Evolutionary conservation across 257 asterid genomes (phyloP), one percentile per base, ranked within the genome.

Genomic region (Oldenlandia corymbosa): DNA sequence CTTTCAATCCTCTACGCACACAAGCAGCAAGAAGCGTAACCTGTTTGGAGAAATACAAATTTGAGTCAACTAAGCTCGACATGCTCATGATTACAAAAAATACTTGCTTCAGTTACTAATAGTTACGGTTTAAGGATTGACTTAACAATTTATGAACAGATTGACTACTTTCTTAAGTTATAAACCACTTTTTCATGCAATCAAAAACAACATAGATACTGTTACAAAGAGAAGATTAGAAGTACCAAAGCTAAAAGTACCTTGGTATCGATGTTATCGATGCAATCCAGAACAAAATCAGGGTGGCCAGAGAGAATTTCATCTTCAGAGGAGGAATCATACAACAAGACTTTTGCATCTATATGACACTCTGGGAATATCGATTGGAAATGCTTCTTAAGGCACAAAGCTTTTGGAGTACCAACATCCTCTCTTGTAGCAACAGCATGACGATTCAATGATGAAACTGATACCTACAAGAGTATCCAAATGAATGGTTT

Each of bases 381-480:
- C 67, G 77, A 74, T 39, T 68, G 76, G 73, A 92, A 89, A 75
- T 89, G 97, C 72, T 83, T 92, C 85, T 87, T 84, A 68, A 89
- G 86, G 78, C 97, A 92, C 52, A 84, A 63, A 73, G 97, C 91
- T 73, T 92, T 92, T 0, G 97, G 76, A 55, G 81, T 89, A 72
- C 99, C 97, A 59, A 92, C 99, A 76, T 92, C 99, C 77, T 84
- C 91, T 67, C 99, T 89, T 43, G 95, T 89, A 6, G 96, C 99
- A 72, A 87, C 96, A 69, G 97, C 96, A 78, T 92, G 99, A 72
- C 99, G 84, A 82, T 92, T 89, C 71, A 92, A 82, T 45, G 97
- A 92, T 52, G 99, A 89, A 73, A 92, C 94, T 47, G 99, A 85
- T 76, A 92, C 97, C 97, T 92, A 79, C 76, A 75, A 36, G 24